Evolutionary conservation across 202 grass and related monocot genomes (phyloP), one percentile per base, ranked within the genome.

Genomic region (Schoenoplectus triqueter): DNA sequence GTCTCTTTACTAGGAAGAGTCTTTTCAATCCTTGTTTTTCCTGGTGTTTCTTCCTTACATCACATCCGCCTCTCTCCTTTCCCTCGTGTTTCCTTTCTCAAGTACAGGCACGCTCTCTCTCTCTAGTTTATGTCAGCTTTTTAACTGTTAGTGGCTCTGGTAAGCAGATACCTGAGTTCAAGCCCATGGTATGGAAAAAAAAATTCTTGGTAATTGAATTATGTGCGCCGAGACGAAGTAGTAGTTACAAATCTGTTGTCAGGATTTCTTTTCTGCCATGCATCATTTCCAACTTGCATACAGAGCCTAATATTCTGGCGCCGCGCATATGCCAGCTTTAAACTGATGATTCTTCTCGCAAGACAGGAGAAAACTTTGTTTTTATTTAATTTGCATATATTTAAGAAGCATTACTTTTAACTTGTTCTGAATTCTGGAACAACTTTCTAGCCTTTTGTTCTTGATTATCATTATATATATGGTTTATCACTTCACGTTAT

Each of bases 1-100:
- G 87, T 78, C 76, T 89, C 86, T 90, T 90, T 94, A 94, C 88
- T 94, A 92, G 92, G 92, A 94, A 92, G 87, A 82, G 92, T 92
- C 90, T 90, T 94, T 88, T 92, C 92, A 92, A 64, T 70, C 73
- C 73, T 92, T 85, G 84, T 88, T 92, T 80, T 84, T 84, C 76
- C 80, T 87, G 84, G 78, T 89, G 80, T 66, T 66, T 63, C 84
- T 81, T 82, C 82, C 85, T 84, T 59, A 50, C 92, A 92, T 94
- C 90, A 92, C 89, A 84, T 88, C 88, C 52, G 15, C 21, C 81
- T 70, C n/a, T 2, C 64, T 71, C 74, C 84, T 78, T 65, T 13
- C 60, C 46, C 84, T 80, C 46, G 22, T 73, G 80, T 82, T 82
- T 87, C 56, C 47, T 68, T 75, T 64, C 69, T 6, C 40, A 56